Percentiles rank a stretch among this genome's conserved stretches.
Evolutionary conservation across 495 filamentous ascomycete species (phyloP).

Genomic region (Extremus antarcticus): DNA sequence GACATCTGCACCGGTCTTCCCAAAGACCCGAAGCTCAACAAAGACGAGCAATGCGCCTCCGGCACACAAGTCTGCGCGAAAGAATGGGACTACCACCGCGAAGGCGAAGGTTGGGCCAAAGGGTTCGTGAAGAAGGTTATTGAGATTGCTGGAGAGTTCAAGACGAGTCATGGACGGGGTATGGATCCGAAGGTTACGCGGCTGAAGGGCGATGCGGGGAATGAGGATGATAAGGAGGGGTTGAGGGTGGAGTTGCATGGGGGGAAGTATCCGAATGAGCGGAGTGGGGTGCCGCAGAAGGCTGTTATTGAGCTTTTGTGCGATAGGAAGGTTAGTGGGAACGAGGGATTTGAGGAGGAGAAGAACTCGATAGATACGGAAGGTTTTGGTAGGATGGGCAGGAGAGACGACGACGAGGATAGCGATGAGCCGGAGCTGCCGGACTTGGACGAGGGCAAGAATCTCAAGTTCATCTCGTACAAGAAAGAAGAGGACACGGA

Average conservation of each 20-base stretch:
- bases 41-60: slow-evolving; percentile 47
- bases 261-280: slow-evolving; percentile 42
- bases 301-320: slow-evolving; percentile 81
- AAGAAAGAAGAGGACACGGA: slow-evolving; percentile 37
- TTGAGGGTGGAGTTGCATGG: slow-evolving; percentile 60
- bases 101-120: slow-evolving; percentile 30
- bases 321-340: slow-evolving; percentile 53
- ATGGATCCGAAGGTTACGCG: slow-evolving; percentile 53
- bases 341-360: slow-evolving; percentile 45
- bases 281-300: slow-evolving; percentile 36
- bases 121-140: slow-evolving; percentile 41
- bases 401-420: slow-evolving; percentile 26
- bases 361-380: slow-evolving; percentile 24
- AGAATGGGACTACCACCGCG: slow-evolving; percentile 38
- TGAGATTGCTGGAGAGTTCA: slow-evolving; percentile 64
- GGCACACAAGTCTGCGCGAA: slow-evolving; percentile 78
- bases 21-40: slow-evolving; percentile 36
- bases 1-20: slow-evolving; percentile 65
- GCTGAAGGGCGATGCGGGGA: slow-evolving; percentile 46
- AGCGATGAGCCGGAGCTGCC: slow-evolving; percentile 26
- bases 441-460: slow-evolving; percentile 38
- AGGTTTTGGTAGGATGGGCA: slow-evolving; percentile 17
- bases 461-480: slow-evolving; percentile 65
- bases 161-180: slow-evolving; percentile 38
- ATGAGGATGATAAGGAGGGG: slow-evolving; percentile 56